These are phyloP conservation scores for Vaccinium myrtillus DNA, from an alignment of 148 eudicot genomes.

Conservation along the genomic window DNA sequence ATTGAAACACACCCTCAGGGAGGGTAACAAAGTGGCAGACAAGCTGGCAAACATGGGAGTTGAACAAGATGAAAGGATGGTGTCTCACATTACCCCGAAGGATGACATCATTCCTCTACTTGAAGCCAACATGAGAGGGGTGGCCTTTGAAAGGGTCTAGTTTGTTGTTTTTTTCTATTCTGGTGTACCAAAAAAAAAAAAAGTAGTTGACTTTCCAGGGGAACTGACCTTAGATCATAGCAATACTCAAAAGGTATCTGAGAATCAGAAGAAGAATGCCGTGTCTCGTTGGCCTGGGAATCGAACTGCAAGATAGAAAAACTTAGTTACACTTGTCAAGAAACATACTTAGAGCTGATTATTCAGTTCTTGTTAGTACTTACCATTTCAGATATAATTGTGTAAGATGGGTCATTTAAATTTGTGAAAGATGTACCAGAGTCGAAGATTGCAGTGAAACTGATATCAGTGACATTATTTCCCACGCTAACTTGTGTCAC, in stretches of 20 bases:
- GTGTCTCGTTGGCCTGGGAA: constrained; percentile 44
- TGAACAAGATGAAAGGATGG: no score
- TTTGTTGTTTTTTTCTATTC: no score
- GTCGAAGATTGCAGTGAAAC: constrained; percentile 62
- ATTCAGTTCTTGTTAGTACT: constrained; percentile 24
- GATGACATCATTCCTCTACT: no score
- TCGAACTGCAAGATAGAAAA: constrained; percentile 45
- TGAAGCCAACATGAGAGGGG: no score
- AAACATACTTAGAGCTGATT: constrained; percentile 10
- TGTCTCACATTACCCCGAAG: no score
- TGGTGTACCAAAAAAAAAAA: no score
- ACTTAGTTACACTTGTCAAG: neutral
- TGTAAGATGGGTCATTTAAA: constrained; percentile 71
- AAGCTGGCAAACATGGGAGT: no score
- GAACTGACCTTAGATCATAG: constrained; percentile 41
- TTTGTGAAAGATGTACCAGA: constrained; percentile 87
- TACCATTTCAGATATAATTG: constrained; percentile 53
- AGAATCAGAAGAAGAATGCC: constrained; percentile 25
- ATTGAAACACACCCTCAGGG: no score
- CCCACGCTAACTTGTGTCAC: constrained; percentile 58
- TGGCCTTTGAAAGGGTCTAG: no score
- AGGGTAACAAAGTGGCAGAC: no score
- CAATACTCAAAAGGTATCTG: constrained; percentile 53
- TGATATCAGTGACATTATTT: constrained; percentile 36
- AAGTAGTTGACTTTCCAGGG: neutral